Evolutionary conservation across 805 yeast species (phyloP).

Genomic region (Torulaspora quercuum): DNA sequence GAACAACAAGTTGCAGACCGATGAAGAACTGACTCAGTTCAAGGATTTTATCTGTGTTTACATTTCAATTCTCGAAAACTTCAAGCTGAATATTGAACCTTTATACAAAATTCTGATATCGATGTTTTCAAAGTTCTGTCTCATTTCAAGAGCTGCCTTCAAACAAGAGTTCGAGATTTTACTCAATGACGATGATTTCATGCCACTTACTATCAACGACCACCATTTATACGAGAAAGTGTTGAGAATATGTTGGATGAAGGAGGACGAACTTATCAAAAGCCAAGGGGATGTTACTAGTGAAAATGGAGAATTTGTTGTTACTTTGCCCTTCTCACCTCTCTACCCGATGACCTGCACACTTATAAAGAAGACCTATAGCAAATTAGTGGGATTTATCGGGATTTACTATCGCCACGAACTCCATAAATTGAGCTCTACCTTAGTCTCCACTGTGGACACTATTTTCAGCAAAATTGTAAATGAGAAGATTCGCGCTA

Average conservation of each 20-base stretch:
- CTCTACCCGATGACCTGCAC: constrained; percentile 85
- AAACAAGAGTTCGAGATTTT: constrained; percentile 56
- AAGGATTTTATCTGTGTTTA: constrained; percentile 67
- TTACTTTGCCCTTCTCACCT: constrained; percentile 80
- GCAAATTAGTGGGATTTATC: constrained; percentile 60
- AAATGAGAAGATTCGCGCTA: constrained; percentile 56
- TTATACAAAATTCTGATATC: constrained; percentile 60
- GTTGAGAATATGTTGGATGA: constrained; percentile 66
- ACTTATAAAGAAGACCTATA: constrained; percentile 61
- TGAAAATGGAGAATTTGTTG: constrained; percentile 44
- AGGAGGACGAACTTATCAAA: constrained; percentile 41
- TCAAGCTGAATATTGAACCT: constrained; percentile 54
- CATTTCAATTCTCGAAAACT: constrained; percentile 71
- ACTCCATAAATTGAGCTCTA: constrained; percentile 55
- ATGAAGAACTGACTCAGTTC: constrained; percentile 49
- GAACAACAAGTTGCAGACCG: constrained; percentile 40
- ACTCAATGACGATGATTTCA: constrained; percentile 77
- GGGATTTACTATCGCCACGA: constrained; percentile 63
- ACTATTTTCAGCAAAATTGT: constrained; percentile 64
- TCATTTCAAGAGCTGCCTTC: constrained; percentile 52
- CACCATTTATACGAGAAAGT: constrained; percentile 58
- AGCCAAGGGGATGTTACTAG: constrained; percentile 12
- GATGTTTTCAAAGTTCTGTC: constrained; percentile 60
- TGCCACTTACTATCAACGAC: constrained; percentile 74
- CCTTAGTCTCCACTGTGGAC: constrained; percentile 62